Percentiles rank a stretch among this genome's conserved stretches.
Conservation (phyloP, 768 basidiomycete species). For the Collybiopsis confluens region DNA sequence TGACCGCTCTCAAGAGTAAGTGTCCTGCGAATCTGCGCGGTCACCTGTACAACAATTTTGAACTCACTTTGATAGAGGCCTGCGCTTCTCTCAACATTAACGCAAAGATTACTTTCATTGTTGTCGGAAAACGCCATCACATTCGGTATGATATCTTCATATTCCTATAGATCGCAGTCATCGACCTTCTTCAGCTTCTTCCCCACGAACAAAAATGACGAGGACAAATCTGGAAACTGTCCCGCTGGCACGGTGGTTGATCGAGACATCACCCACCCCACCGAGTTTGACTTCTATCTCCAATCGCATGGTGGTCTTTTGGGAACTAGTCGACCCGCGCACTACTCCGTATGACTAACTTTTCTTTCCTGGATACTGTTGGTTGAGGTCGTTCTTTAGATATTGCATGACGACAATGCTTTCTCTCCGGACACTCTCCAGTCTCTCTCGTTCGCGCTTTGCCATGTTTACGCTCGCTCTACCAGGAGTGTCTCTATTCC, state of each 20-base stretch:
- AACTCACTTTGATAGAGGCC: slow-evolving; percentile 41
- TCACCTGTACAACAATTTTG: neutral
- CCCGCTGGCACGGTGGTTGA: slow-evolving; percentile 59
- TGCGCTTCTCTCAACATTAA: slow-evolving; percentile 54
- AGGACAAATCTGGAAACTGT: slow-evolving; percentile 45
- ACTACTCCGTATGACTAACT: slow-evolving; percentile 34
- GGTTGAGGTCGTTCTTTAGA: slow-evolving; percentile 11
- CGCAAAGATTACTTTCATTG: slow-evolving; percentile 68
- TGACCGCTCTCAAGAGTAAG: slow-evolving; percentile 55
- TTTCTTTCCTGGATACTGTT: neutral
- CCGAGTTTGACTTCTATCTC: slow-evolving; percentile 57
- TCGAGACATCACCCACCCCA: slow-evolving; percentile 44
- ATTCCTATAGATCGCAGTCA: neutral
- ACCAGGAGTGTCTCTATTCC: slow-evolving; percentile 82
- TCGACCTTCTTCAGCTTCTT: slow-evolving; percentile 34
- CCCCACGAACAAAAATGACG: slow-evolving; percentile 35
- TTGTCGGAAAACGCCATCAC: slow-evolving; percentile 79
- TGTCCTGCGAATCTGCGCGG: neutral
- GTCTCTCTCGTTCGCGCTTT: slow-evolving; percentile 62
- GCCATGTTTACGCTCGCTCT: slow-evolving; percentile 69
- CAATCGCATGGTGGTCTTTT: slow-evolving; percentile 54
- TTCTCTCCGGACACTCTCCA: slow-evolving; percentile 49
- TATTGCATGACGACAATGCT: slow-evolving; percentile 25
- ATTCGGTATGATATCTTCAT: slow-evolving; percentile 31
- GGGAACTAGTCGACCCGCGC: slow-evolving; percentile 58